These are phyloP conservation scores for Fusarium sp. DNA, from an alignment of 2,329 filamentous ascomycete genomes.

Conservation along the genomic window DNA sequence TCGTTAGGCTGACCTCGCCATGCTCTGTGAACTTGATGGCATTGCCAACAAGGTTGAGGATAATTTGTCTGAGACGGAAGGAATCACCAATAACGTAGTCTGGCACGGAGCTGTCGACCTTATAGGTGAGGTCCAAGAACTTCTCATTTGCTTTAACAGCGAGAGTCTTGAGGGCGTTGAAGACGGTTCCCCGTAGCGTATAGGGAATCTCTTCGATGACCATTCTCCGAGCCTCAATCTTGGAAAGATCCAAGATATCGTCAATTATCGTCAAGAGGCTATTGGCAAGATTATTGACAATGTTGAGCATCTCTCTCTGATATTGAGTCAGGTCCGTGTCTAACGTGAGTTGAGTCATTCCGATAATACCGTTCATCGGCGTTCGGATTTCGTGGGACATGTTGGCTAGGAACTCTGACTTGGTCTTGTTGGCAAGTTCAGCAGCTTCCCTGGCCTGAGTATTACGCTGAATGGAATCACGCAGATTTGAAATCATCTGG, in stretches of 20 bases:
- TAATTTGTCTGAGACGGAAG: conserved; percentile 95
- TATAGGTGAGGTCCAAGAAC: conserved; percentile 90
- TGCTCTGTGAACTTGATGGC: conserved; percentile 99
- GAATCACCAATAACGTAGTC: conserved; percentile 97
- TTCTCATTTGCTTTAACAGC: conserved; percentile 99
- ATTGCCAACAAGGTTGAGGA: conserved; percentile 96
- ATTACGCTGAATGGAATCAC: conserved; percentile 97
- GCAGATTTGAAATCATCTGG: conserved; percentile 96
- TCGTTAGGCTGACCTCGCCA: conserved; percentile 95
- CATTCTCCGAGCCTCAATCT: conserved; percentile 96
- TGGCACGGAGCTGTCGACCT: conserved; percentile 91
- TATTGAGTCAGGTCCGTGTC: conserved; percentile 96
- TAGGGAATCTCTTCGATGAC: conserved; percentile 98
- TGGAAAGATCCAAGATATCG: conserved; percentile 79
- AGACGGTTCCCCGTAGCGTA: conserved; percentile 91
- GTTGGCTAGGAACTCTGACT: conserved; percentile 97
- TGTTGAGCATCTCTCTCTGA: conserved; percentile 98
- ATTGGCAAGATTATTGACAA: conserved; percentile 96
- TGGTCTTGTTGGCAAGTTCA: conserved; percentile 96
- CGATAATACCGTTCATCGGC: conserved; percentile 97
- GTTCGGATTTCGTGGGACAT: conserved; percentile 99
- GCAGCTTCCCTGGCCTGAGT: conserved; percentile 95
- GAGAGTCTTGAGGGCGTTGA: conserved; percentile 95
- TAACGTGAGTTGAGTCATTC: conserved; percentile 96
- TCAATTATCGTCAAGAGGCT: conserved; percentile 98